phyloP scores from a whole-genome alignment of 2,329 filamentous ascomycete genomes.

The Periglandula ipomoeae region DNA sequence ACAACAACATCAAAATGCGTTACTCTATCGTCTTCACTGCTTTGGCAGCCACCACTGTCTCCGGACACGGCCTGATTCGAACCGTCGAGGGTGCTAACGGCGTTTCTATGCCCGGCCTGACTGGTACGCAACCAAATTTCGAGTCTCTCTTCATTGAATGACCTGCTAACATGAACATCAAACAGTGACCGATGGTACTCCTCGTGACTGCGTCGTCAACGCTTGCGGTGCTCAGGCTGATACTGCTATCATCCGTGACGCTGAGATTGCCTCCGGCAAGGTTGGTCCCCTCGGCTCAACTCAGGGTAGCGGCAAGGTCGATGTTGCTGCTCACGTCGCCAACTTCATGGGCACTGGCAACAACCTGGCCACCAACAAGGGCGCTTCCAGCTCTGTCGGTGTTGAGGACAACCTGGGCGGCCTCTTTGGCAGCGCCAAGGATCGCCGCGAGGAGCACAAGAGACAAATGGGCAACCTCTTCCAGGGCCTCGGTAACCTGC shows the following conservation, averaged over 20 bases:
- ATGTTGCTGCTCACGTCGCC: constrained; percentile 46
- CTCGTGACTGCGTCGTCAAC: constrained; percentile 55
- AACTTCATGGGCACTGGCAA: constrained; percentile 45
- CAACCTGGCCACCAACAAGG: constrained; percentile 28
- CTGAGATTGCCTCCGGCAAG: constrained; percentile 44
- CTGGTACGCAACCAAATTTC: constrained; percentile 13
- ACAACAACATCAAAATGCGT: constrained; percentile 23
- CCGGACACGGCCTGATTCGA: constrained; percentile 50
- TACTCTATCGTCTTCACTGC: constrained; percentile 18
- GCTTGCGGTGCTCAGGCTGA: constrained; percentile 56
- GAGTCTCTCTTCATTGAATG: too few relatives aligned
- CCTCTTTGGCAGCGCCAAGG: constrained; percentile 19
- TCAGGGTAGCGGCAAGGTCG: constrained; percentile 47
- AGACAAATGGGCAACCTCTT: constrained; percentile 23
- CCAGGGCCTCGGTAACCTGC: constrained; percentile 15
- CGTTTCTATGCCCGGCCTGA: constrained; percentile 52
- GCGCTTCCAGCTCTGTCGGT: constrained; percentile 28
- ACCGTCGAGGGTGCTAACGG: constrained; percentile 49
- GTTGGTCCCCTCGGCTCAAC: constrained; percentile 55
- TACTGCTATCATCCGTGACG: constrained; percentile 58
- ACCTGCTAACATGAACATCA: constrained; percentile 4
- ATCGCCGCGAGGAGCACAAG: constrained; percentile 16
- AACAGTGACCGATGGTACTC: constrained; percentile 53
- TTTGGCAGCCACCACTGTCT: constrained; percentile 37
- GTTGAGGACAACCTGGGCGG: too few relatives aligned